Base-by-base conservation (phyloP, 352 stramenopile genomes). In the Aphanomyces cochlioides region DNA sequence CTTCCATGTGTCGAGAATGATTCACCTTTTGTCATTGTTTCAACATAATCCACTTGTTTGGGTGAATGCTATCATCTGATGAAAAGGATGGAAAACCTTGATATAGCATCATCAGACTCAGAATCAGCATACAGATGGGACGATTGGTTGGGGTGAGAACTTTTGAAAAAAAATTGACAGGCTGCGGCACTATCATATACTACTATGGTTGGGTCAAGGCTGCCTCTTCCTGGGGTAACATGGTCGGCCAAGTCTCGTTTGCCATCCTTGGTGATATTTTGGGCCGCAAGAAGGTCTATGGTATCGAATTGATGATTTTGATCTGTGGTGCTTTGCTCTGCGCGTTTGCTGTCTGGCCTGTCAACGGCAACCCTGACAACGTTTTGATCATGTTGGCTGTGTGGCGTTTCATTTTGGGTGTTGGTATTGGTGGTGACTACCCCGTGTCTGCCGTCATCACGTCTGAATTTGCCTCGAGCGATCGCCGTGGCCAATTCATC, bases 341-440 rank as follows among this genome's bases (percentile, higher is more conserved):
- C 41, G 73, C 73, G 2, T 74, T 80, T 68, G 78, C 78, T 13
- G 56, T 75, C 1, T 81, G 78, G 77, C 77, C 77, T 6, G 59
- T 83, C 3, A 79, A 81, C 65, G 77, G 75, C 54, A 71, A 81
- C 5, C 69, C 56, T 64, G 77, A 83, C 74, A 83, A 81, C 74
- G 59, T 83, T 41, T 65, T 83, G 47, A 81, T 83, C 66, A 53
- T 83, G 73, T 67, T 84, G 4, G 70, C 70, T n/a, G 88, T 91
- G 34, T 86, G 77, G 74, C 75, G 45, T 15, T 53, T 53, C 45
- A 19, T 53, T 1, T n/a, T 53, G 45, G 45, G 13, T 15, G 45
- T 15, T 53, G 45, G n/a, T n/a, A 53, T 53, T n/a, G 45, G 28
- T 28, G 28, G 28, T 28, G 28, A 28, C 28, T 28, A 28, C 28